A percentile compares a stretch with the other conserved stretches of the same genome.
phyloP scores from a whole-genome alignment of 1,284 basidiomycete genomes.

The Cryptococcus hybrid region DNA sequence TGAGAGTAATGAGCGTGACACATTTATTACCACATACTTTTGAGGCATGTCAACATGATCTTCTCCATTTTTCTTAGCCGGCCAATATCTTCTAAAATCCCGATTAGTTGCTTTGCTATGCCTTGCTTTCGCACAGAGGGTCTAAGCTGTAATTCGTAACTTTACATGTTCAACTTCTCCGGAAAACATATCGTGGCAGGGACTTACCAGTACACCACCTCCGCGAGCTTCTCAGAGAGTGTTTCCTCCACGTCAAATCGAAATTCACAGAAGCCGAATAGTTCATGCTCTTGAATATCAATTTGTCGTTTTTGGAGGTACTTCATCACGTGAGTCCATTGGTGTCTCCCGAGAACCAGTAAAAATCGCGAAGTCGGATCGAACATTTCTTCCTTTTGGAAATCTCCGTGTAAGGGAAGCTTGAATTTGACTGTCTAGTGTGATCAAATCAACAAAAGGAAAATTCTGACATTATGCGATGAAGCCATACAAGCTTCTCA shows the following conservation, averaged over 20 bases:
- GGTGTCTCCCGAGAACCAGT: constrained; percentile 10
- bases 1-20: neutral
- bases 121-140: constrained; percentile 22
- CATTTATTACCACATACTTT: constrained; percentile 18
- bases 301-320: neutral
- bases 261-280: constrained; percentile 44
- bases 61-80: constrained; percentile 35
- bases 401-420: constrained; percentile 22
- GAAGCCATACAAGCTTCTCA: neutral
- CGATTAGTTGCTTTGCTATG: constrained; percentile 31
- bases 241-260: constrained; percentile 50
- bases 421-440: constrained; percentile 17
- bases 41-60: constrained; percentile 47
- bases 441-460: constrained; percentile 3
- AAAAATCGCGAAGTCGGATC: constrained; percentile 34
- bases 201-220: constrained; percentile 45
- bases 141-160: constrained; percentile 45
- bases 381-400: constrained; percentile 45
- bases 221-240: constrained; percentile 27
- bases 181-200: neutral
- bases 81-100: constrained; percentile 36
- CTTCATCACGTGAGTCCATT: neutral
- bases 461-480: neutral
- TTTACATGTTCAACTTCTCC: constrained; percentile 5
- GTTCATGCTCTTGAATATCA: constrained; percentile 6